Percentiles rank a stretch among this genome's conserved stretches.
phyloP scores from a whole-genome alignment of 2,329 filamentous ascomycete species.

The Xylariaceae sp. region DNA sequence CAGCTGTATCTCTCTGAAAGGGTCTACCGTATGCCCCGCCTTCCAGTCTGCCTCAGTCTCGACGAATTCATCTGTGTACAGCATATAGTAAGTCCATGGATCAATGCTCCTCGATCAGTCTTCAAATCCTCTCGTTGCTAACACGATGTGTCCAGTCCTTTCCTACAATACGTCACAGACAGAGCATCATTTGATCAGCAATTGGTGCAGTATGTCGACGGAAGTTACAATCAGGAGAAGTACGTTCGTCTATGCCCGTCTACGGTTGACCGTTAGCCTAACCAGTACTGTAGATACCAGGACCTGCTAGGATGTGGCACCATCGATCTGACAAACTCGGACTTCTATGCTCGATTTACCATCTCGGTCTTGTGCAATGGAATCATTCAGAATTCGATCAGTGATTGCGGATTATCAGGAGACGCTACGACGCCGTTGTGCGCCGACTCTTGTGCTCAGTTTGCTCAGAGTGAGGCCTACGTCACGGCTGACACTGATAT shows the following conservation, averaged over 20 bases:
- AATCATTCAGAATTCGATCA: slow-evolving; percentile 82
- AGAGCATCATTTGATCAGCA: slow-evolving; percentile 68
- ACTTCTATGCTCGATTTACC: slow-evolving; percentile 88
- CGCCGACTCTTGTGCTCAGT: slow-evolving; percentile 80
- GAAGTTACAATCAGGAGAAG: slow-evolving; percentile 70
- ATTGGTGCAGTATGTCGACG: slow-evolving; percentile 64
- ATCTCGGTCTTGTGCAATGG: slow-evolving; percentile 88
- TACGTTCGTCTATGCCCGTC: too few relatives aligned
- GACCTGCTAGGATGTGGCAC: slow-evolving; percentile 70
- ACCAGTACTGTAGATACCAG: slow-evolving; percentile 58
- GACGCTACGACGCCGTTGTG: slow-evolving; percentile 68
- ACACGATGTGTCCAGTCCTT: slow-evolving; percentile 52
- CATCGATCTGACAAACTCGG: slow-evolving; percentile 67
- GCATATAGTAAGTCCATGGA: slow-evolving; percentile 20
- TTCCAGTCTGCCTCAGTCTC: slow-evolving; percentile 31
- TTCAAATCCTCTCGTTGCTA: slow-evolving; percentile 7
- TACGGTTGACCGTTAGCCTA: slow-evolving; percentile 3
- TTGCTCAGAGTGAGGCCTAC: slow-evolving; percentile 80
- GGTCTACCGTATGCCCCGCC: slow-evolving; percentile 28
- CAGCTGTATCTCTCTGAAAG: slow-evolving; percentile 28
- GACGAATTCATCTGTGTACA: slow-evolving; percentile 22
- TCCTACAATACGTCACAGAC: slow-evolving; percentile 74
- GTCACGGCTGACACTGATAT: slow-evolving; percentile 67
- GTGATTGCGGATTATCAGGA: slow-evolving; percentile 58
- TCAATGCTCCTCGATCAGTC: too few relatives aligned